A percentile compares a stretch with the other conserved stretches of the same genome.
These are phyloP conservation scores for Nannochloropsis gaditana DNA, from an alignment of 108 stramenopile genomes.

Conservation along the genomic window DNA sequence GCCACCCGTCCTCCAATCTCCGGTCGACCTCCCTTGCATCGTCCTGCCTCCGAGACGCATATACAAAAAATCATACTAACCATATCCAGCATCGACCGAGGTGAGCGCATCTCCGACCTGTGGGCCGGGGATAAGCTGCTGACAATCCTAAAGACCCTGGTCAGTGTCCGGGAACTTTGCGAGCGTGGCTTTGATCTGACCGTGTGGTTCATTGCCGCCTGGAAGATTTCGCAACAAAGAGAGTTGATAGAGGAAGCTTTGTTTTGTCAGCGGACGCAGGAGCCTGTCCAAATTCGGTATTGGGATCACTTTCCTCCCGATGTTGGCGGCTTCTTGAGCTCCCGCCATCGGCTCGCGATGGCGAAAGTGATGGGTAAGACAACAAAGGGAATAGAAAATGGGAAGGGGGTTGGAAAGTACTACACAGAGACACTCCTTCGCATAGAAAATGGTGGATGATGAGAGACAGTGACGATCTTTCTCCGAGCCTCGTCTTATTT, in stretches of 20 bases:
- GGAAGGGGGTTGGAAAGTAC: too few relatives aligned
- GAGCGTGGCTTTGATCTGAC: background rate
- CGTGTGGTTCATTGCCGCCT: constrained; percentile 13
- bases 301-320: background rate
- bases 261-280: background rate
- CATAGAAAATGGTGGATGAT: background rate
- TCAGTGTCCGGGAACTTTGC: background rate
- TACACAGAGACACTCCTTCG: too few relatives aligned
- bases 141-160: background rate
- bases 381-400: background rate
- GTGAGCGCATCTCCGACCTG: background rate
- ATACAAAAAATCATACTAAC: background rate
- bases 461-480: background rate
- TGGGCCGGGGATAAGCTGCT: background rate
- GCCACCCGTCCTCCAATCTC: background rate
- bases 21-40: background rate
- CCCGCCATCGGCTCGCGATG: background rate
- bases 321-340: background rate
- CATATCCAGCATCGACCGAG: background rate
- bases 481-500: background rate
- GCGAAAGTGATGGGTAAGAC: background rate
- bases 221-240: background rate
- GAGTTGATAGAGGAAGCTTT: background rate
- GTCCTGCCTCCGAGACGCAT: background rate
- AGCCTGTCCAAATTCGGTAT: background rate